A percentile compares a stretch with the other conserved stretches of the same genome.
phyloP scores from a whole-genome alignment of 352 stramenopile species.

The Phytophthora palmivora region DNA sequence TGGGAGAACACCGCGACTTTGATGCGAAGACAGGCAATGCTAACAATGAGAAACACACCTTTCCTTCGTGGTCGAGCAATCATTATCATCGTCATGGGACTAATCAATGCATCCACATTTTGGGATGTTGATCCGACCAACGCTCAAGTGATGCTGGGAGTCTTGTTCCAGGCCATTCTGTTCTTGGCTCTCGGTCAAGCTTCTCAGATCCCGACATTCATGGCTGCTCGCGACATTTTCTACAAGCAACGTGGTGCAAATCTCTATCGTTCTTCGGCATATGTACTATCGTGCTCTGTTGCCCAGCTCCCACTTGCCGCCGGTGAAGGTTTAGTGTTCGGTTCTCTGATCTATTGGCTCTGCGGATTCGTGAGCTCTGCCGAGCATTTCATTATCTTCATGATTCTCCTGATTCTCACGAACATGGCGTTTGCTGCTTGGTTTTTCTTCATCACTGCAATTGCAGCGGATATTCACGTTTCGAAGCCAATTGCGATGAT shows the following conservation, averaged over 20 bases:
- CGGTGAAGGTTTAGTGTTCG: slow-evolving; percentile 41
- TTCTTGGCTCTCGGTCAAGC: no score
- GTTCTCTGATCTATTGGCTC: slow-evolving; percentile 81
- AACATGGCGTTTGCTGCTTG: slow-evolving; percentile 4
- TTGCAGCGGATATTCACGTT: no score
- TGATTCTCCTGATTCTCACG: slow-evolving; percentile 31
- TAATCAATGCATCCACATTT: no score
- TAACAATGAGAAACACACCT: no score
- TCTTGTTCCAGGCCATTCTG: no score
- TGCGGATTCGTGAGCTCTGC: slow-evolving; percentile 48
- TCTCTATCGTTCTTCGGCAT: slow-evolving; percentile 54
- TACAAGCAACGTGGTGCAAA: slow-evolving; percentile 84
- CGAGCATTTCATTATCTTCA: slow-evolving; percentile 48
- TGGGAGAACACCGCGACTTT: slow-evolving; percentile 30
- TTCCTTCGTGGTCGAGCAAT: no score
- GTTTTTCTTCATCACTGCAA: slow-evolving; percentile 50
- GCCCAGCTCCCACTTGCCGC: no score
- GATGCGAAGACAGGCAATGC: slow-evolving; percentile 31
- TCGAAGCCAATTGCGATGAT: no score
- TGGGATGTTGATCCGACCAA: slow-evolving; percentile 26
- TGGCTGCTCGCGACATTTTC: slow-evolving; percentile 64
- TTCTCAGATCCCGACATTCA: slow-evolving; percentile 59
- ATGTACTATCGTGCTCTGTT: no score
- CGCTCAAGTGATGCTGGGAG: neutral
- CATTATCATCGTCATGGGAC: no score